Evolutionary conservation across 2,329 filamentous ascomycete genomes (phyloP).

Genomic region (Microsporum audouinii): DNA sequence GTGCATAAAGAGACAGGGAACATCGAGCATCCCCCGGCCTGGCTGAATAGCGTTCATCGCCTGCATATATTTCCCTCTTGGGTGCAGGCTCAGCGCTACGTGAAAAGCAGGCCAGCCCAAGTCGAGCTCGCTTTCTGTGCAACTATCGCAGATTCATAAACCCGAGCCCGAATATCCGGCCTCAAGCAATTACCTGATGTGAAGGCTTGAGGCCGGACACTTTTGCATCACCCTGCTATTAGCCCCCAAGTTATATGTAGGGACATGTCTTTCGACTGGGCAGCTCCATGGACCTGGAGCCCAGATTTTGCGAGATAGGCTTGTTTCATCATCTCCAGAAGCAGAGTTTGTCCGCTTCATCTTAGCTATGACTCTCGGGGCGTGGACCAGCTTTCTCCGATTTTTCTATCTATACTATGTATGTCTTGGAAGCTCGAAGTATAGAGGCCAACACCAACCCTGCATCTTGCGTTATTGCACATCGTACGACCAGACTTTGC

Average conservation of each 20-base stretch:
- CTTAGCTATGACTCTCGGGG: background rate
- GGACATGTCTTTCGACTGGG: no score
- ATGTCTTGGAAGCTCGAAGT: background rate
- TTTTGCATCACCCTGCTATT: background rate
- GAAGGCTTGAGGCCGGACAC: background rate
- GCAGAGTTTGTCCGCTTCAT: no score
- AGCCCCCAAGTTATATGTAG: background rate
- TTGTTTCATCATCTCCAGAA: background rate
- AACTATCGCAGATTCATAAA: background rate
- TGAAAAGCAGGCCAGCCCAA: background rate
- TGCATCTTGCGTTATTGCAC: background rate
- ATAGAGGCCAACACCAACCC: background rate
- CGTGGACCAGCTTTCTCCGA: background rate
- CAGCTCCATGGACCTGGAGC: background rate
- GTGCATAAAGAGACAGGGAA: background rate
- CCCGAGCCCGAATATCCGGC: background rate
- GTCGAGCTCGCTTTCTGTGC: background rate
- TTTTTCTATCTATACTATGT: background rate
- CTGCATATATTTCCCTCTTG: background rate
- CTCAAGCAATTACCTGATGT: background rate
- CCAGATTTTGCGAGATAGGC: background rate
- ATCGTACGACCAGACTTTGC: background rate
- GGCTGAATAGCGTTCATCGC: conserved; percentile 1
- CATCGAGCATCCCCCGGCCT: background rate
- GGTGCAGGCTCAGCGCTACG: background rate